phyloP scores from a whole-genome alignment of 495 filamentous ascomycete genomes.

The Cercophora newfieldiana region DNA sequence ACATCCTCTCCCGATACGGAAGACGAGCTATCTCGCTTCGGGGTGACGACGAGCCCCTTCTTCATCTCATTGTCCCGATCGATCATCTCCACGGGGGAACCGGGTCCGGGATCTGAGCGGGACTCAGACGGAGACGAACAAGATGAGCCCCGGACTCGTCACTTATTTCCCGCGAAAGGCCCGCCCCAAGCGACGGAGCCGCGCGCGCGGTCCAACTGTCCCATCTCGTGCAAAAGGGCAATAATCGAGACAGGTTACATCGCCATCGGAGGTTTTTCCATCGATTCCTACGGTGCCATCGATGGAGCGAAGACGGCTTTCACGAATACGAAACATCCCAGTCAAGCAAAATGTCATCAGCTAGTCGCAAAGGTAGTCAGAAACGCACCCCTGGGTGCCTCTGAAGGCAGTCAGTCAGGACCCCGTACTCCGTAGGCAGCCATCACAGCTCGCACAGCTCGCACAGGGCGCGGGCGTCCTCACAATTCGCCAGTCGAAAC shows the following conservation, averaged over 20 bases:
- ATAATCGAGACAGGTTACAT: slow-evolving; percentile 4
- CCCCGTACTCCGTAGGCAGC: neutral
- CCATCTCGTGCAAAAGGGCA: neutral
- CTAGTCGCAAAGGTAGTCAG: neutral
- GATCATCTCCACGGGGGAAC: slow-evolving; percentile 7
- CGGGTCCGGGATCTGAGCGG: neutral
- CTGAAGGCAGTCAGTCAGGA: neutral
- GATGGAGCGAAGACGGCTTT: neutral
- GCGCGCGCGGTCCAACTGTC: slow-evolving; percentile 7
- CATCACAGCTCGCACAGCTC: neutral
- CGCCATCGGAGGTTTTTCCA: neutral
- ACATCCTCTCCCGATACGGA: slow-evolving; percentile 7
- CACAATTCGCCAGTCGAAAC: neutral
- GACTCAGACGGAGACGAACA: neutral
- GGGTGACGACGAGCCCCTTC: neutral
- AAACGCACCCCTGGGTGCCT: neutral
- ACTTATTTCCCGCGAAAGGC: neutral
- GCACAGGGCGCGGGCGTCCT: neutral
- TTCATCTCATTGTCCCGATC: slow-evolving; percentile 8
- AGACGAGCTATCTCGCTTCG: slow-evolving; percentile 6
- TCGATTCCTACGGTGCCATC: neutral
- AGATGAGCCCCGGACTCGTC: neutral
- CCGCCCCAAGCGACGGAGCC: slow-evolving; percentile 11
- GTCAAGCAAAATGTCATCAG: neutral
- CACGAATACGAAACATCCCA: slow-evolving; percentile 2